Percentiles rank a stretch among this genome's conserved stretches.
Evolutionary conservation across 768 basidiomycete species (phyloP).

Genomic region (Russula virescens): DNA sequence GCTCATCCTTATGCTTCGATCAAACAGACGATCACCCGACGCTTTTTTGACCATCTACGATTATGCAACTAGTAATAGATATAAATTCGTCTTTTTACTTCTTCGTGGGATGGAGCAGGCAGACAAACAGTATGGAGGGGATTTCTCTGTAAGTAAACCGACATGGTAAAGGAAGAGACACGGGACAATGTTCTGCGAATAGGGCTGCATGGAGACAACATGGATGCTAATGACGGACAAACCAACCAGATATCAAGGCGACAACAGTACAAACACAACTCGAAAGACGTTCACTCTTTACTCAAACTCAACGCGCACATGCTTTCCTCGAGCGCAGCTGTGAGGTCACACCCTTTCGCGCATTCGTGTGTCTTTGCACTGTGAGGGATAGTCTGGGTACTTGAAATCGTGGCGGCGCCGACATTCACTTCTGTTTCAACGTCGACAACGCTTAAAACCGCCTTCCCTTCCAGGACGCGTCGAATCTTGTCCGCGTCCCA

Average conservation of each 20-base stretch:
- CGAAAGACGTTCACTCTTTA: conserved; percentile 35
- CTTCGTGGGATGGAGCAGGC: background rate
- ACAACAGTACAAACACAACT: background rate
- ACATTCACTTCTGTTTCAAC: conserved; percentile 40
- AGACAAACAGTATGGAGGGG: background rate
- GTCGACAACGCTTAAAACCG: conserved; percentile 73
- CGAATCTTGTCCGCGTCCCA: conserved; percentile 75
- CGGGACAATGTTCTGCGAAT: background rate
- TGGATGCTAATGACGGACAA: conserved; percentile 12
- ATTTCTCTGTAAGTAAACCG: background rate
- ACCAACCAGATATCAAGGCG: conserved; percentile 5
- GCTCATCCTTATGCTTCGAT: background rate
- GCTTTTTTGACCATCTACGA: conserved; percentile 1
- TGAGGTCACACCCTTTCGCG: conserved; percentile 1
- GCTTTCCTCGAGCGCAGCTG: conserved; percentile 49
- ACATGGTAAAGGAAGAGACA: background rate
- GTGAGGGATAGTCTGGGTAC: background rate
- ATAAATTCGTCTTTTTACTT: conserved; percentile 9
- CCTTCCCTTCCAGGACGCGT: conserved; percentile 76
- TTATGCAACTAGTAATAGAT: conserved; percentile 17
- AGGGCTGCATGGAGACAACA: background rate
- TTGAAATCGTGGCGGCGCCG: background rate
- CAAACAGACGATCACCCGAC: background rate
- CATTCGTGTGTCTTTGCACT: conserved; percentile 2
- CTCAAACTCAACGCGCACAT: conserved; percentile 58